Evolutionary conservation across 2,329 filamentous ascomycete genomes (phyloP).

Genomic region (Penicillium sp.): DNA sequence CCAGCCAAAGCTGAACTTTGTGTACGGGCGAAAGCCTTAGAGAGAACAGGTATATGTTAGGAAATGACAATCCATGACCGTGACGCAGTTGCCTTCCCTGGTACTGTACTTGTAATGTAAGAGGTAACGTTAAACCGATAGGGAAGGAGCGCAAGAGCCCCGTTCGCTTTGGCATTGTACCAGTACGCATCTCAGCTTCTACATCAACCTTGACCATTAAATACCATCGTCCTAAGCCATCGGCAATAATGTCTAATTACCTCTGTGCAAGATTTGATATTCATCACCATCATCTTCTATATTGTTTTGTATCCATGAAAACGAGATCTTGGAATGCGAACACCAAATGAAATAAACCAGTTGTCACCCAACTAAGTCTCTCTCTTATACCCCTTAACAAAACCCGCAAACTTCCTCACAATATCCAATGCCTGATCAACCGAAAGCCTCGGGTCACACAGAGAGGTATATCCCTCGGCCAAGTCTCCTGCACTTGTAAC

Average conservation of each 20-base stretch:
- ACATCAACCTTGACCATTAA: too few relatives aligned
- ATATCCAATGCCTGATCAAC: not conserved
- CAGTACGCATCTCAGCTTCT: too few relatives aligned
- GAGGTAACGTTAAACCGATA: too few relatives aligned
- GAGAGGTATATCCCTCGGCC: constrained; percentile 85
- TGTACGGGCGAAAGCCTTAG: constrained; percentile 13
- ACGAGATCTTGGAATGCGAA: too few relatives aligned
- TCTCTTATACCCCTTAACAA: not conserved
- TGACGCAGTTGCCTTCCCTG: not conserved
- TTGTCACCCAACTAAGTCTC: not conserved
- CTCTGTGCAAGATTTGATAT: too few relatives aligned
- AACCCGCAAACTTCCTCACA: not conserved
- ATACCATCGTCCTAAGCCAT: too few relatives aligned
- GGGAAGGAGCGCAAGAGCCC: not conserved
- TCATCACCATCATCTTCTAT: not conserved
- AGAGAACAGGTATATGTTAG: not conserved
- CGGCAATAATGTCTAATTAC: too few relatives aligned
- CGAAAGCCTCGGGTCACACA: constrained; percentile 72
- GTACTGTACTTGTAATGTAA: too few relatives aligned
- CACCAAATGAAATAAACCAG: not conserved
- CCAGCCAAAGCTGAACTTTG: constrained; percentile 16
- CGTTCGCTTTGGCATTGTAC: too few relatives aligned
- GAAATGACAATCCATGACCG: not conserved
- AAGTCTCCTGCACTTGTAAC: constrained; percentile 70
- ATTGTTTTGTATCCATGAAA: too few relatives aligned